phyloP scores from a whole-genome alignment of 345 rosid species.

The Aquilaria yunnanensis region DNA sequence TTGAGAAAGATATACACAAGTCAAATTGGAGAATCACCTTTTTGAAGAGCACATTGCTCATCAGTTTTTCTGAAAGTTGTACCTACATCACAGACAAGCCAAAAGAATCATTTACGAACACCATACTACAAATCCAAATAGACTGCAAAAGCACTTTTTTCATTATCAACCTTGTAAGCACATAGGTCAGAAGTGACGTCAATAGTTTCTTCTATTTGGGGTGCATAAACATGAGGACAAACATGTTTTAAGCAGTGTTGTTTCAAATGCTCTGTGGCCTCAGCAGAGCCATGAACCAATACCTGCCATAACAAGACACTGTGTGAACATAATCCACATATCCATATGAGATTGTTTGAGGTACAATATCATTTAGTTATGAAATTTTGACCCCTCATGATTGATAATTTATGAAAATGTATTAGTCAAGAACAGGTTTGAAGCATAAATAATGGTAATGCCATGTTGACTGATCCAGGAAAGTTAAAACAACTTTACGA shows the following conservation, averaged over 20 bases:
- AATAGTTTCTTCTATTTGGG: slow-evolving; percentile 81
- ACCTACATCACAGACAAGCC: slow-evolving; percentile 42
- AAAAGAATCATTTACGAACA: slow-evolving; percentile 13
- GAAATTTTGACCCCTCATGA: background rate
- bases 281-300: slow-evolving; percentile 95
- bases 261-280: slow-evolving; percentile 96
- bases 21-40: slow-evolving; percentile 39
- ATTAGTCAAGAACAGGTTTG: too few species aligned
- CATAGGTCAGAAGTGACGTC: slow-evolving; percentile 96
- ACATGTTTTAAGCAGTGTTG: slow-evolving; percentile 82
- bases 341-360: background rate
- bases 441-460: too few species aligned
- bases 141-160: slow-evolving; percentile 4
- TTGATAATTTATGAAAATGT: background rate
- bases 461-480: too few species aligned
- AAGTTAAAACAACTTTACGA: too few species aligned
- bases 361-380: too few species aligned
- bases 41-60: slow-evolving; percentile 94
- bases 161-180: slow-evolving; percentile 70
- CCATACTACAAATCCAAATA: background rate
- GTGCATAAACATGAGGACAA: slow-evolving; percentile 89
- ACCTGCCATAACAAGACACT: slow-evolving; percentile 36
- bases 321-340: background rate
- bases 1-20: background rate
- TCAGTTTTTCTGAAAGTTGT: slow-evolving; percentile 90